phyloP scores from a whole-genome alignment of 768 basidiomycete species.

The Kwoniella botswanensis region DNA sequence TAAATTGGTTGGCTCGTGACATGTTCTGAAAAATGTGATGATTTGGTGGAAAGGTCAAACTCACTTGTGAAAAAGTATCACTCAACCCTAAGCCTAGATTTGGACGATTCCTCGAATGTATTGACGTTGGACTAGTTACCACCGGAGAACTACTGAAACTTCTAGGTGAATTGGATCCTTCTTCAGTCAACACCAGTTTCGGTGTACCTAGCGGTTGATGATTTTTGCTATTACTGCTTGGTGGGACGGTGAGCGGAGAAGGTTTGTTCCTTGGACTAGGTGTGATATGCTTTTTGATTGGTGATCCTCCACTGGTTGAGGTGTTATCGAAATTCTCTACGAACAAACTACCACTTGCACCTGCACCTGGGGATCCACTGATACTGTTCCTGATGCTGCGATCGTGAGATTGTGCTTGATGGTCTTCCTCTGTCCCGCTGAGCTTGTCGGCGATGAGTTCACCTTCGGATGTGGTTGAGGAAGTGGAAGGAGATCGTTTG shows the following conservation, averaged over 20 bases:
- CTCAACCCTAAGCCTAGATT: slow-evolving; percentile 11
- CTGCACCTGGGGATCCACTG: background rate
- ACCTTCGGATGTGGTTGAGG: slow-evolving; percentile 22
- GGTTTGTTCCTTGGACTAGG: slow-evolving; percentile 18
- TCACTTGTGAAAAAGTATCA: slow-evolving; percentile 3
- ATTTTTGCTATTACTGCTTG: slow-evolving; percentile 3
- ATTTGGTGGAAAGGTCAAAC: background rate
- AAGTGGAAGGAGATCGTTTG: slow-evolving; percentile 43
- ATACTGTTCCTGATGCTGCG: background rate
- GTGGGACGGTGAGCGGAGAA: slow-evolving; percentile 17
- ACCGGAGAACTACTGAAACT: slow-evolving; percentile 36
- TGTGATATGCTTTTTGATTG: slow-evolving; percentile 16
- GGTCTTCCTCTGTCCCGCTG: background rate
- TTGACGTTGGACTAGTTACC: slow-evolving; percentile 16
- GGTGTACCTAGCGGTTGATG: slow-evolving; percentile 39
- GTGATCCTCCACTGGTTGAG: slow-evolving; percentile 11
- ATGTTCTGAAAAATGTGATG: background rate
- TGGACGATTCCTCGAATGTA: background rate
- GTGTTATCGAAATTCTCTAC: slow-evolving; percentile 24
- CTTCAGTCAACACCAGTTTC: slow-evolving; percentile 45
- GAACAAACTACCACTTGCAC: slow-evolving; percentile 21
- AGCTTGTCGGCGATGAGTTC: background rate
- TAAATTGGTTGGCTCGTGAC: background rate
- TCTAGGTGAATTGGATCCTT: slow-evolving; percentile 43
- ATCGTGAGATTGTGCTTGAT: background rate